Percentiles rank a stretch among this genome's conserved stretches.
Conservation (phyloP, 352 stramenopile genomes). For the Globisporangium alternatum region DNA sequence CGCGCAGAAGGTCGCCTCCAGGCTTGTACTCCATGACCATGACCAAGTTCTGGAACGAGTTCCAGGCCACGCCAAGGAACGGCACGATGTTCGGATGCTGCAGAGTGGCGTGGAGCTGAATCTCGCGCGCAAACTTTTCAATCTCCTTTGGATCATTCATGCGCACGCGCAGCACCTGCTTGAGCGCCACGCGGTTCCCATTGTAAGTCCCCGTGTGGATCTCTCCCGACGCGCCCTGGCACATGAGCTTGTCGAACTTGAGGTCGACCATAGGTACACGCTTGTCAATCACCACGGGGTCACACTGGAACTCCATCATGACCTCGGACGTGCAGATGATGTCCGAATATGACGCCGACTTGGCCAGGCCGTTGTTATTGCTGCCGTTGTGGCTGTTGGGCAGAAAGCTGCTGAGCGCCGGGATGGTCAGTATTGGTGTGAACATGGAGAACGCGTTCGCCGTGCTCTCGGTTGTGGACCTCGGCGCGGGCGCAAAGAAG, state of each 20-base stretch:
- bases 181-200: slow-evolving; percentile 37
- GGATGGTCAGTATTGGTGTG: slow-evolving; percentile 18
- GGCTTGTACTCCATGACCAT: slow-evolving; percentile 43
- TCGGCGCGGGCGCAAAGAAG: background rate
- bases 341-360: slow-evolving; percentile 40
- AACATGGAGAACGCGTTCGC: slow-evolving; percentile 11
- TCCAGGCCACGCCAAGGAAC: slow-evolving; percentile 60
- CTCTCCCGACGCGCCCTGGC: slow-evolving; percentile 35
- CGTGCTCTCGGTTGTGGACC: background rate
- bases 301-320: slow-evolving; percentile 47
- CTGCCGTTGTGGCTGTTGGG: slow-evolving; percentile 5
- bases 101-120: slow-evolving; percentile 46
- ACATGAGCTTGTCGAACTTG: slow-evolving; percentile 32
- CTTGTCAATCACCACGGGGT: slow-evolving; percentile 38
- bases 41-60: slow-evolving; percentile 53
- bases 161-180: slow-evolving; percentile 35
- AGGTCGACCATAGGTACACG: slow-evolving; percentile 58
- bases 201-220: slow-evolving; percentile 37
- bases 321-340: slow-evolving; percentile 41
- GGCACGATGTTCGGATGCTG: slow-evolving; percentile 54
- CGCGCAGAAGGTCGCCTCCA: slow-evolving; percentile 37
- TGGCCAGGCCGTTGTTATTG: slow-evolving; percentile 18
- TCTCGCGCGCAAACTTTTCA: slow-evolving; percentile 53
- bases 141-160: slow-evolving; percentile 46
- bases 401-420: slow-evolving; percentile 4